These are phyloP conservation scores for Speleostelium caveatum DNA, from an alignment of 78 protist species.

Conservation along the genomic window DNA sequence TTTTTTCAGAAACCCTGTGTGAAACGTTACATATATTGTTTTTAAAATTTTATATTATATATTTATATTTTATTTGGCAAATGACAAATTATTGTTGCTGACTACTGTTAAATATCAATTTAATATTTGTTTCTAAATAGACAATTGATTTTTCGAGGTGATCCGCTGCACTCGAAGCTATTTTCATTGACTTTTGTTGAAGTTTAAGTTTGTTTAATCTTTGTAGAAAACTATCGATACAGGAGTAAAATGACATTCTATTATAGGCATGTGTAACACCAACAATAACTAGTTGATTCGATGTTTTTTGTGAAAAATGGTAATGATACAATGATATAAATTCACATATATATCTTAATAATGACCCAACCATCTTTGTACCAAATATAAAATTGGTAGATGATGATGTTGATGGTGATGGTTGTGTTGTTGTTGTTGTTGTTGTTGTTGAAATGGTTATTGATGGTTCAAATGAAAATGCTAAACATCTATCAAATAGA, in stretches of 20 bases:
- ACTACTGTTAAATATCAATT: too few species aligned
- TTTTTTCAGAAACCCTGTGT: too few species aligned
- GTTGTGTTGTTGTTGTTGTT: conserved; percentile 19
- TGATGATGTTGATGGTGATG: too few species aligned
- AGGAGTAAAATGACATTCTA: conserved; percentile 20
- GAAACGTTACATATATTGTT: too few species aligned
- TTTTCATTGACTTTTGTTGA: not conserved
- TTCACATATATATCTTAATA: conserved; percentile 29
- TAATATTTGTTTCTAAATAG: not conserved
- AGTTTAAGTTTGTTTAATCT: conserved; percentile 34
- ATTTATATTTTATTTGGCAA: too few species aligned
- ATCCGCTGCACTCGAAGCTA: not conserved
- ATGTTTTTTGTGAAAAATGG: conserved; percentile 8
- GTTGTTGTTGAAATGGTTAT: not conserved
- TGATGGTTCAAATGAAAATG: conserved; percentile 24
- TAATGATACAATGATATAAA: conserved; percentile 50
- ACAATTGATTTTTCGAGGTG: not conserved
- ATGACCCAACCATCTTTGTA: not conserved
- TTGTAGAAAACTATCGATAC: conserved; percentile 40
- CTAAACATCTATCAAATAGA: conserved; percentile 61
- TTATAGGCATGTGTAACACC: not conserved
- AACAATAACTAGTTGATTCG: not conserved
- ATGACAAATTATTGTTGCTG: too few species aligned
- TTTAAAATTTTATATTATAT: too few species aligned
- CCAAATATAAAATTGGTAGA: not conserved